These are phyloP conservation scores for Trypethelium eluteriae DNA, from an alignment of 495 filamentous ascomycete genomes.

Conservation along the genomic window DNA sequence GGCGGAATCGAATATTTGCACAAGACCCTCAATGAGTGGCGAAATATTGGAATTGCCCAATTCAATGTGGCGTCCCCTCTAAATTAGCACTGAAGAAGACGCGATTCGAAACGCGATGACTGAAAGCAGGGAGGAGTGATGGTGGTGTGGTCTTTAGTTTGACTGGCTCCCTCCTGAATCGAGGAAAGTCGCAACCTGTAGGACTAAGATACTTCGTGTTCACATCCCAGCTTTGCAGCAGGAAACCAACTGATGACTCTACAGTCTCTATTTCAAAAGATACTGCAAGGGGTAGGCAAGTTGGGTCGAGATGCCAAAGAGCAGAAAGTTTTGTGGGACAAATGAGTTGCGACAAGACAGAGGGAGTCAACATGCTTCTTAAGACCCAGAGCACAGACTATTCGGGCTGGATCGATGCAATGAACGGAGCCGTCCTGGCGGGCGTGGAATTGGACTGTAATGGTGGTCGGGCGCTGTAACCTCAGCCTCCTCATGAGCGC, in stretches of 20 bases:
- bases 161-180: background rate
- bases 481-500: constrained; percentile 3
- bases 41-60: background rate
- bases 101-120: background rate
- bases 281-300: background rate
- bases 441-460: constrained; percentile 9
- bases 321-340: constrained; percentile 4
- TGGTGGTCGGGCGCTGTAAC: constrained; percentile 1
- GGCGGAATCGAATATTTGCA: background rate
- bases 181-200: background rate
- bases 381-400: background rate
- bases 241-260: background rate
- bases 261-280: background rate
- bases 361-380: background rate
- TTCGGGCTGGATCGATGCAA: constrained; percentile 1
- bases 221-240: background rate
- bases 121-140: background rate
- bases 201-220: background rate
- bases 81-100: background rate
- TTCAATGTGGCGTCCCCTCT: background rate
- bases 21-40: background rate
- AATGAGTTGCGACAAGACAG: background rate
- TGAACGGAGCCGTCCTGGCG: background rate
- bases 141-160: background rate
- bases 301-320: background rate